Base-by-base conservation (phyloP, 768 basidiomycete genomes). In the Botryobasidium botryosum region DNA sequence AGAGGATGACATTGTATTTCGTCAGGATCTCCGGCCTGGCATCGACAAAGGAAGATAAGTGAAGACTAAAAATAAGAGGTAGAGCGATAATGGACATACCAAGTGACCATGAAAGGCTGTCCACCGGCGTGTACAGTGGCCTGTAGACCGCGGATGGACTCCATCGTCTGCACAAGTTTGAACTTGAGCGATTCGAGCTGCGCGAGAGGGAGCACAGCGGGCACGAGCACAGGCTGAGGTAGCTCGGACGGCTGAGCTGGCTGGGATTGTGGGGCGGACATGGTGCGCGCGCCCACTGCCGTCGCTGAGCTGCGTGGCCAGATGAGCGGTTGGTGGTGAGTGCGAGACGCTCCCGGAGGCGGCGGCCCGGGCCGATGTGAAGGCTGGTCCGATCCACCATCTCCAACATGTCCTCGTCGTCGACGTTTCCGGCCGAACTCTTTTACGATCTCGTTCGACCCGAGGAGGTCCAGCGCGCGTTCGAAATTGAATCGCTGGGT, bases 1-100 rank as follows among this genome's bases (percentile, higher is more conserved):
- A 82, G 45, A 87, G 70, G 23, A 88, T 68, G 50, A 83, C 69
- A 52, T 77, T 85, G 70, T 86, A 87, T 64, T 85, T 86, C 12
- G 78, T 75, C 44, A 87, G 68, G 44, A 88, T 73, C 55, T 87
- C 84, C 2, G 84, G 85, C 85, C 85, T 87, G 37, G 12, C 12
- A 12, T 12, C 24, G 37, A 12, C 37, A 13, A 13, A 13, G 12
- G 23, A 13, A 12, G 37, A 12, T 17, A 39, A 39, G 12, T 12
- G 24, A 39, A 12, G 12, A 13, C 37, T 39, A 12, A 21, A 13
- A 12, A 12, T 12, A 12, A 24, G 20, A 12, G 13, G 37, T n/a
- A n/a, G n/a, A n/a, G n/a, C n/a, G n/a, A n/a, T n/a, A n/a, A n/a
- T 39, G 20, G 10, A 12, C 37, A 13, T 21, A 39, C 37, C 37